These are phyloP conservation scores for Penicillium italicum DNA, from an alignment of 2,329 filamentous ascomycete species.

Conservation along the genomic window DNA sequence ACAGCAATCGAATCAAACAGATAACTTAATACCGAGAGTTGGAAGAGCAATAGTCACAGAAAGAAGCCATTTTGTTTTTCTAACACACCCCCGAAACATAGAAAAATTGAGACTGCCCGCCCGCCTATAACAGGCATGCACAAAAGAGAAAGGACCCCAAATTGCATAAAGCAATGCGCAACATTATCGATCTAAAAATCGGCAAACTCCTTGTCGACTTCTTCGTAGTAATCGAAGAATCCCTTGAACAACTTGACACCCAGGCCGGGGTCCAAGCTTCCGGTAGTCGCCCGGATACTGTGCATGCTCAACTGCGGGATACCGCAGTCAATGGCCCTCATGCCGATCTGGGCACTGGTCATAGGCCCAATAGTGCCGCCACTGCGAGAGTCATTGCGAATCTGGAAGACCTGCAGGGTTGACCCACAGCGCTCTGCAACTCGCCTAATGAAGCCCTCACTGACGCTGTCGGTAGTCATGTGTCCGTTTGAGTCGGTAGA, in stretches of 20 bases:
- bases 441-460: constrained; percentile 72
- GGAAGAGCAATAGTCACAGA: neutral
- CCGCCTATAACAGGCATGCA: neutral
- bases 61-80: neutral
- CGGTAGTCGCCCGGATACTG: constrained; percentile 82
- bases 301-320: constrained; percentile 95
- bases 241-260: constrained; percentile 86
- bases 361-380: constrained; percentile 96
- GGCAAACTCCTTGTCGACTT: constrained; percentile 74
- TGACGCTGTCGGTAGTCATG: constrained; percentile 91
- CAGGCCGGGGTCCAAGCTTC: constrained; percentile 77
- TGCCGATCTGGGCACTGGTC: constrained; percentile 74
- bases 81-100: neutral
- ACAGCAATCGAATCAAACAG: neutral
- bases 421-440: constrained; percentile 71
- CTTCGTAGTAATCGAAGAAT: constrained; percentile 82
- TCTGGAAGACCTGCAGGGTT: constrained; percentile 84
- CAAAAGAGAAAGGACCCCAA: neutral
- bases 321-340: constrained; percentile 80
- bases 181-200: constrained; percentile 26
- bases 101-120: no score
- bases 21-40: neutral
- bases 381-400: constrained; percentile 82
- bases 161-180: neutral
- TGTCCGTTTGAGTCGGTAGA: constrained; percentile 84